A percentile compares a stretch with the other conserved stretches of the same genome.
These are phyloP conservation scores for Hypsizygus ulmarius DNA, from an alignment of 1,284 basidiomycete species.

Conservation along the genomic window DNA sequence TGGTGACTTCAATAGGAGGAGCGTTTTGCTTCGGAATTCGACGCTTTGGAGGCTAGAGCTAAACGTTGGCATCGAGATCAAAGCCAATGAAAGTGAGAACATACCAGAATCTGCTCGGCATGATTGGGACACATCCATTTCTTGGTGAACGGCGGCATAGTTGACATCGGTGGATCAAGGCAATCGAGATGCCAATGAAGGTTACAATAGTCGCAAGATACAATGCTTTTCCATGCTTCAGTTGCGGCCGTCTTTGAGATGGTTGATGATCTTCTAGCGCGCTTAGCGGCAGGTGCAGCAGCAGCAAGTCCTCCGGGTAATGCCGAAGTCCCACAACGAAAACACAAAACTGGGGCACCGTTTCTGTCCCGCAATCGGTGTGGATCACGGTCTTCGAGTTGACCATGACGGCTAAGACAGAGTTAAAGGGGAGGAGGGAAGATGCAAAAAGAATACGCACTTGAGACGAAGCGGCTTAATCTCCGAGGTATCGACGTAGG, in stretches of 20 bases:
- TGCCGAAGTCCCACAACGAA: constrained; percentile 83
- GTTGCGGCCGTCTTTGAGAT: constrained; percentile 32
- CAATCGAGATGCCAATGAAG: constrained; percentile 98
- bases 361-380: constrained; percentile 86
- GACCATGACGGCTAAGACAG: constrained; percentile 75
- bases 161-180: constrained; percentile 84
- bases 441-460: constrained; percentile 42
- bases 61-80: constrained; percentile 12
- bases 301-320: constrained; percentile 53
- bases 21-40: constrained; percentile 73
- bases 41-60: constrained; percentile 62
- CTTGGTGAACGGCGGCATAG: constrained; percentile 82
- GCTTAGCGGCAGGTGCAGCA: constrained; percentile 52
- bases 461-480: constrained; percentile 76
- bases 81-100: constrained; percentile 24
- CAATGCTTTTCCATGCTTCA: constrained; percentile 67
- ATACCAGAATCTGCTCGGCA: constrained; percentile 74
- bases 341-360: constrained; percentile 82
- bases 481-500: constrained; percentile 77
- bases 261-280: constrained; percentile 47
- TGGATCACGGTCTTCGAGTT: constrained; percentile 89
- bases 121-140: constrained; percentile 99
- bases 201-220: constrained; percentile 95
- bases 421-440: constrained; percentile 20
- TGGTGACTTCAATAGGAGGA: constrained; percentile 67